Base-by-base conservation (phyloP, 768 basidiomycete genomes). In the Mrakia blollopis region DNA sequence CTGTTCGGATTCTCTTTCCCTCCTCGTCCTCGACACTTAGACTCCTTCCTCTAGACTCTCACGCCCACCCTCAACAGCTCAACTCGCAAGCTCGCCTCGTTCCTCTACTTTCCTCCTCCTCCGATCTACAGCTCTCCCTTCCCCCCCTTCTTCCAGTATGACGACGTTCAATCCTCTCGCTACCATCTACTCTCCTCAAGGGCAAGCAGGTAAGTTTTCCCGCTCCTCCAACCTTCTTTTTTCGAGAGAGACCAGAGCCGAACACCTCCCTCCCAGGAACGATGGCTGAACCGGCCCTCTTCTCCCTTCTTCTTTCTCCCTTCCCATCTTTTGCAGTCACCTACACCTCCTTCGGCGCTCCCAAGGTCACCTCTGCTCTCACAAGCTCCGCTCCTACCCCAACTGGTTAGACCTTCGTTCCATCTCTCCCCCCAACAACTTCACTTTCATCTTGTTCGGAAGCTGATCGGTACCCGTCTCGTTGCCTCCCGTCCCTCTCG, bases 151-250 rank as follows among this genome's bases (percentile, higher is more conserved):
- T 25, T n/a, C 6, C 37, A 44, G 16, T 10, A 68, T 68, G 65
- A 68, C 65, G 37, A 68, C 65, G 39, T 67, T 67, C 65, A 67
- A 67, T 39, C 65, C 32, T 68, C 65, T 68, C 65, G 37, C 65
- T 21, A n/a, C 37, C 37, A 68, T 68, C 65, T 68, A 68, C 65
- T 16, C 35, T 41, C 65, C 65, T 39, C 65, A 68, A 37, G 37
- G 37, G 6, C 37, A 41, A n/a, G 21, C 35, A 2, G 37, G 65
- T 39, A 10, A n/a, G 63, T 37, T 37, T 16, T 30, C 35, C 7
- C 25, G 35, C n/a, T 18, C 18, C 21, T 41, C 13, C 10, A n/a
- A 7, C 6, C 18, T 2, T 39, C 23, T 21, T 39, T 25, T 44
- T 11, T 68, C 25, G 57, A 7, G 25, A n/a, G n/a, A n/a, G n/a